These are phyloP conservation scores for Nicotiana benthamiana DNA, from an alignment of 257 asterid genomes.

Conservation along the genomic window DNA sequence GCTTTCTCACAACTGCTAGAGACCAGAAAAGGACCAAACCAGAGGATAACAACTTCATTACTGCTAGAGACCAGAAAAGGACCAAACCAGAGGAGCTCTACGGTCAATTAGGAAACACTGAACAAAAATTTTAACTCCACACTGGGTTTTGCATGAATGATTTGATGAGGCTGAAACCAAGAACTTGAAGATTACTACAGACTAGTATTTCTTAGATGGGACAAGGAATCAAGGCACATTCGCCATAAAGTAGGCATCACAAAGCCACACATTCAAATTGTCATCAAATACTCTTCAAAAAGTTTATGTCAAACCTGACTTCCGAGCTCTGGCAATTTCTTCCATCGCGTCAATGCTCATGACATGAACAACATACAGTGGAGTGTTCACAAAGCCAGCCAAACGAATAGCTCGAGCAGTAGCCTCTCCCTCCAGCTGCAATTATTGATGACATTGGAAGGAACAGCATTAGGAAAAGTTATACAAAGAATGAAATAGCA, in stretches of 20 bases:
- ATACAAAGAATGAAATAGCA: background rate
- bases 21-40: too few species aligned
- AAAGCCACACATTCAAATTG: background rate
- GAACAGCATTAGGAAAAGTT: background rate
- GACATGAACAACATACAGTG: slow-evolving; percentile 91
- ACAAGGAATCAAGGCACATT: background rate
- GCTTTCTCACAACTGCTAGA: too few species aligned
- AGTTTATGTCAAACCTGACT: slow-evolving; percentile 50
- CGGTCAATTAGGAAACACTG: background rate
- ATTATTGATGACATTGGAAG: background rate
- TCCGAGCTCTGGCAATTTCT: slow-evolving; percentile 92
- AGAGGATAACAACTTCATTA: background rate
- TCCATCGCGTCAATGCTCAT: slow-evolving; percentile 99
- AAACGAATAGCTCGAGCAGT: slow-evolving; percentile 86
- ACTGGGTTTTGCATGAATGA: background rate
- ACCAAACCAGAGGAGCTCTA: background rate
- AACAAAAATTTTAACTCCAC: background rate
- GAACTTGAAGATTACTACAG: background rate
- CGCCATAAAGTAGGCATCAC: background rate
- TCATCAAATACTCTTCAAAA: background rate
- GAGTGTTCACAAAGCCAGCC: slow-evolving; percentile 92
- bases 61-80: background rate
- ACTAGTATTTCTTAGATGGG: background rate
- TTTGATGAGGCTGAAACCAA: background rate
- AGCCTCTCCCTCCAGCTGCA: slow-evolving; percentile 96